These are phyloP conservation scores for Solanum medicagineum DNA, from an alignment of 257 asterid species.

Conservation along the genomic window DNA sequence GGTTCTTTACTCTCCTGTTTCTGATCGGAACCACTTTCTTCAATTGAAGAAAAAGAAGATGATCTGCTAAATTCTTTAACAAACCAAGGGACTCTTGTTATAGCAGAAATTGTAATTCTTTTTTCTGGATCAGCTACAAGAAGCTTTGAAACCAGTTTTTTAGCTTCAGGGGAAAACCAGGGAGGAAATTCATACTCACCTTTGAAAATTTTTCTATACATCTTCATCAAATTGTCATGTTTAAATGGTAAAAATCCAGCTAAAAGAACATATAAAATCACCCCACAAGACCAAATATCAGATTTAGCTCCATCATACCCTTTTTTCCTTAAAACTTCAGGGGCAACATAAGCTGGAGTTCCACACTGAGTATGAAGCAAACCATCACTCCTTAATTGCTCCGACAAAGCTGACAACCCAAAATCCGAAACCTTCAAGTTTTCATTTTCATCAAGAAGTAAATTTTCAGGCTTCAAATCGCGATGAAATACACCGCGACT, in stretches of 20 bases:
- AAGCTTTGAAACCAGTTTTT: slow-evolving; percentile 42
- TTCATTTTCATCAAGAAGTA: slow-evolving; percentile 59
- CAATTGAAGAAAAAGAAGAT: slow-evolving; percentile 18
- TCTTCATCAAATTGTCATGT: slow-evolving; percentile 58
- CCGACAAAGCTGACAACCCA: slow-evolving; percentile 72
- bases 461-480: slow-evolving; percentile 70
- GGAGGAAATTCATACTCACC: slow-evolving; percentile 58
- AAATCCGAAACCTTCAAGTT: slow-evolving; percentile 66
- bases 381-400: slow-evolving; percentile 49
- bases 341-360: slow-evolving; percentile 79
- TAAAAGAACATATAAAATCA: slow-evolving; percentile 51
- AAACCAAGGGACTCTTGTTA: slow-evolving; percentile 57
- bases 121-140: slow-evolving; percentile 50
- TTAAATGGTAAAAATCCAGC: slow-evolving; percentile 71
- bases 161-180: slow-evolving; percentile 55
- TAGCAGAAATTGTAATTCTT: slow-evolving; percentile 37
- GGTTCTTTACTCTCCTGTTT: slow-evolving; percentile 5
- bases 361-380: slow-evolving; percentile 78
- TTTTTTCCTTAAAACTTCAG: slow-evolving; percentile 56
- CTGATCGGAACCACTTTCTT: slow-evolving; percentile 3
- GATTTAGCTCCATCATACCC: slow-evolving; percentile 76
- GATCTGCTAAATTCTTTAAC: slow-evolving; percentile 28
- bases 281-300: slow-evolving; percentile 92
- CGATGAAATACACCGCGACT: slow-evolving; percentile 81
- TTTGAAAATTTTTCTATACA: slow-evolving; percentile 65